Evolutionary conservation across 163 green algal genomes (phyloP).

Genomic region (Chlamydomonas reinhardtii): DNA sequence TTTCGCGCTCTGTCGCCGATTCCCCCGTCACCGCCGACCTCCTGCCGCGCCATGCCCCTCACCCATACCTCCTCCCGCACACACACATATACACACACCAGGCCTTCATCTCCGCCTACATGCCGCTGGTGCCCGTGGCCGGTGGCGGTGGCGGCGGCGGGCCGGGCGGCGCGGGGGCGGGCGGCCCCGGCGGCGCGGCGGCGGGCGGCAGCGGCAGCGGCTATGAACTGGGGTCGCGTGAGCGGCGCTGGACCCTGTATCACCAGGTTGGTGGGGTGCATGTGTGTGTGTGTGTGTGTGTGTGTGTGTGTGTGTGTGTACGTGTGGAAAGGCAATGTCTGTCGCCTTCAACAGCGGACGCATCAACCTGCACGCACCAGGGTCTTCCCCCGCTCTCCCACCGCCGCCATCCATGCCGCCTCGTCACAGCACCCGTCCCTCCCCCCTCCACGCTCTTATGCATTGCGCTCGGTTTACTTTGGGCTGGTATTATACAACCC

Average conservation of each 20-base stretch:
- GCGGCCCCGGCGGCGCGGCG: background rate
- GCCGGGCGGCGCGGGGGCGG: background rate
- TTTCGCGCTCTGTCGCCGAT: too few species aligned
- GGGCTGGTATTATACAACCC: background rate
- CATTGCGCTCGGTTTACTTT: too few species aligned
- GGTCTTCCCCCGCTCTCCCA: too few species aligned
- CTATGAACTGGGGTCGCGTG: conserved; percentile 43
- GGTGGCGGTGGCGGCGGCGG: conserved; percentile 6
- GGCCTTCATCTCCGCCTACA: conserved; percentile 66
- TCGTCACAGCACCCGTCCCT: too few species aligned
- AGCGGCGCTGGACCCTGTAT: conserved; percentile 75
- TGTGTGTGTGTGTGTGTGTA: too few species aligned
- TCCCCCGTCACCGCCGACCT: too few species aligned
- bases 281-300: too few species aligned
- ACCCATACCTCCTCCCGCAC: background rate
- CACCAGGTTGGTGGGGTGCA: conserved; percentile 44
- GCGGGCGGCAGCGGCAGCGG: background rate
- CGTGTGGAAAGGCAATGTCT: too few species aligned
- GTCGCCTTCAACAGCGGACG: too few species aligned
- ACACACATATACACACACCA: background rate
- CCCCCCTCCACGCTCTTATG: too few species aligned
- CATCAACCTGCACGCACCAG: too few species aligned
- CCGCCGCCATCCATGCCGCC: too few species aligned
- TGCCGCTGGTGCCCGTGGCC: conserved; percentile 52
- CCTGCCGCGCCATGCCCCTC: background rate